These are phyloP conservation scores for Calonectria hawksworthii DNA, from an alignment of 2,329 filamentous ascomycete genomes.

Conservation along the genomic window DNA sequence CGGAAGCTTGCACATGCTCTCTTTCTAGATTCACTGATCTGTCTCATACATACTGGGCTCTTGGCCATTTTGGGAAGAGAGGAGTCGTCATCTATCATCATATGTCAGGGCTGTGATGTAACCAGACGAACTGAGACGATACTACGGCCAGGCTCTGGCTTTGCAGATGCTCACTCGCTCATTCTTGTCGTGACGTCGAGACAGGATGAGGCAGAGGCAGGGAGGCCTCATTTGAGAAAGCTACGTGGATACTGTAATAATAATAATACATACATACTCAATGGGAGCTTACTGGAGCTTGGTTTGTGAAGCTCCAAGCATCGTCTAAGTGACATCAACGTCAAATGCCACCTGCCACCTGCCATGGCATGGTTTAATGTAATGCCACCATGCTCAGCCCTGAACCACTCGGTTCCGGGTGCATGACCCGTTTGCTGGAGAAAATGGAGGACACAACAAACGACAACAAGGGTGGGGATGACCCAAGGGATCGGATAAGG, in stretches of 20 bases:
- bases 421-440: neutral
- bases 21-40: neutral
- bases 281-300: neutral
- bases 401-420: neutral
- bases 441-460: neutral
- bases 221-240: neutral
- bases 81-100: neutral
- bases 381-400: neutral
- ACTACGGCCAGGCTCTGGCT: neutral
- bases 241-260: neutral
- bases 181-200: neutral
- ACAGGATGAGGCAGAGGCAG: neutral
- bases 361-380: neutral
- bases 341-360: constrained; percentile 17
- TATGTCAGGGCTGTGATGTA: neutral
- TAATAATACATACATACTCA: neutral
- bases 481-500: constrained; percentile 14
- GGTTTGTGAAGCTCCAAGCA: neutral
- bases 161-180: neutral
- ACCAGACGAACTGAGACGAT: neutral
- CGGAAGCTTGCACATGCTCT: neutral
- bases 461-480: neutral
- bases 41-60: neutral
- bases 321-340: neutral
- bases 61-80: neutral